These are phyloP conservation scores for Chalara sp. DNA, from an alignment of 2,329 filamentous ascomycete genomes.

Conservation along the genomic window DNA sequence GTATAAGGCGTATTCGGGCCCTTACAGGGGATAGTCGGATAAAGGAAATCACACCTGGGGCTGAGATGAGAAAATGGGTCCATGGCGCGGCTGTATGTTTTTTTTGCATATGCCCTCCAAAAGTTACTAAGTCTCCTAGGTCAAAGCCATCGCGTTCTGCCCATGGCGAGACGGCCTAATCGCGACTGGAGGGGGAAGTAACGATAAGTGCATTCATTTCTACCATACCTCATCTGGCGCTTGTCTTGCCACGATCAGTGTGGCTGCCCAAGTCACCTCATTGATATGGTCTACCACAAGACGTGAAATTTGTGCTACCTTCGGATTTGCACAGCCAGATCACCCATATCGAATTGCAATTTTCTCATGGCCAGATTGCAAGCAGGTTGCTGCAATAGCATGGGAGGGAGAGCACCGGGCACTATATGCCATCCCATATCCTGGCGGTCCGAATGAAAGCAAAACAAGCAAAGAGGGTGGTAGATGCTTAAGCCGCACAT, in stretches of 20 bases:
- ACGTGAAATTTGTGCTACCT: constrained; percentile 85
- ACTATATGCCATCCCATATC: constrained; percentile 82
- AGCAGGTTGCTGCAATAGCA: constrained; percentile 76
- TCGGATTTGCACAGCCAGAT: constrained; percentile 87
- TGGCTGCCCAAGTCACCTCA: constrained; percentile 87
- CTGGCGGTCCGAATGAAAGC: constrained; percentile 45
- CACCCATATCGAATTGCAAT: constrained; percentile 86
- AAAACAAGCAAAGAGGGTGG: constrained; percentile 38
- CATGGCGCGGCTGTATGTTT: constrained; percentile 65
- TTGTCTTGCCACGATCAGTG: constrained; percentile 81
- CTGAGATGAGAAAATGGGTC: constrained; percentile 64
- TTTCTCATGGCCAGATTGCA: constrained; percentile 90
- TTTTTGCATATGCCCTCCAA: background rate
- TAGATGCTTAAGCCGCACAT: constrained; percentile 47
- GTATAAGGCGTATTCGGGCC: constrained; percentile 25
- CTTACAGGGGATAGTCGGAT: constrained; percentile 28
- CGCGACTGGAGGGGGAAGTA: constrained; percentile 87
- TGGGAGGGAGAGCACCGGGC: constrained; percentile 77
- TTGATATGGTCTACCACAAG: constrained; percentile 83
- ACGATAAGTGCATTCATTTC: constrained; percentile 94
- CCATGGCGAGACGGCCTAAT: constrained; percentile 85
- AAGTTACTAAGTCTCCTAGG: background rate
- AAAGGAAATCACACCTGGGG: constrained; percentile 43
- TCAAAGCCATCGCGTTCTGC: constrained; percentile 96
- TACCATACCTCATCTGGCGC: constrained; percentile 81